Evolutionary conservation across 2,329 filamentous ascomycete genomes (phyloP).

Genomic region (Teratosphaeria nubilosa): DNA sequence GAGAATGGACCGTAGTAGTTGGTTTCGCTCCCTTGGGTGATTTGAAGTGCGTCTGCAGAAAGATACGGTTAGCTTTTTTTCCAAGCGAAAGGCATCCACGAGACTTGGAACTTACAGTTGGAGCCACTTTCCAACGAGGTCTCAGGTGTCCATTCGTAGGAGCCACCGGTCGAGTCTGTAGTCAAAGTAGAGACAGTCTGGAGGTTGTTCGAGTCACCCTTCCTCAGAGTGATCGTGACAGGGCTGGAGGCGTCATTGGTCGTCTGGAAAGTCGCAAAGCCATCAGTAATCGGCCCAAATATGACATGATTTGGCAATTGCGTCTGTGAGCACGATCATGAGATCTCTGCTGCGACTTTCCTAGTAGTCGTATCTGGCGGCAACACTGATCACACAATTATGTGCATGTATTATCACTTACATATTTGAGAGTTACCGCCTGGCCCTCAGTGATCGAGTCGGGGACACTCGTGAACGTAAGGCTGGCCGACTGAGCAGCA

Average conservation of each 20-base stretch:
- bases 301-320: not conserved
- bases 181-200: constrained; percentile 34
- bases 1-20: constrained; percentile 49
- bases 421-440: constrained; percentile 18
- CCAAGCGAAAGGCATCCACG: not conserved
- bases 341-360: not conserved
- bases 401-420: not conserved
- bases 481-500: constrained; percentile 35
- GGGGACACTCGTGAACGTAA: constrained; percentile 45
- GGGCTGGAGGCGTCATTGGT: constrained; percentile 24
- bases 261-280: not conserved
- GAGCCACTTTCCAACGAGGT: constrained; percentile 31
- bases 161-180: constrained; percentile 9
- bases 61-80: not conserved
- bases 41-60: constrained; percentile 43
- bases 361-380: not conserved
- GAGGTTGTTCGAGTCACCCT: constrained; percentile 42
- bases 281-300: not conserved
- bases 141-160: constrained; percentile 40
- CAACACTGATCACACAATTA: not conserved
- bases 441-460: constrained; percentile 39
- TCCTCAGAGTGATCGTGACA: constrained; percentile 46
- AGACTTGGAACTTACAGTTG: constrained; percentile 29
- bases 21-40: constrained; percentile 41
- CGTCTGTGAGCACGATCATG: not conserved